Evolutionary conservation across 352 stramenopile species (phyloP).

Genomic region (Phytophthora hibernalis): DNA sequence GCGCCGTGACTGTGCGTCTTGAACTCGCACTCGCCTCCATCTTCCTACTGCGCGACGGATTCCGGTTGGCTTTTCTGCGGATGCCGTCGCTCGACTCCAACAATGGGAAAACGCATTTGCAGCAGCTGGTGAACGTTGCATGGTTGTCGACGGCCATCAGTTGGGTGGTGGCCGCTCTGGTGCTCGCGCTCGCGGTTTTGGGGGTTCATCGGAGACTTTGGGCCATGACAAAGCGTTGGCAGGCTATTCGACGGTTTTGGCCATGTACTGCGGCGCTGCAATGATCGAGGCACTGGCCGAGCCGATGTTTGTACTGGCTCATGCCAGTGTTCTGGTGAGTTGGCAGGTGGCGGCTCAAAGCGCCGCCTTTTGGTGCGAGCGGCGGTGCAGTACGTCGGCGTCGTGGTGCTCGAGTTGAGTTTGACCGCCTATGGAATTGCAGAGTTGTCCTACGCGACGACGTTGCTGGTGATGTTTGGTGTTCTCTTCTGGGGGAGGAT

Average conservation of each 20-base stretch:
- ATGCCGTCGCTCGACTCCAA: conserved; percentile 68
- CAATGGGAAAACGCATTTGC: conserved; percentile 37
- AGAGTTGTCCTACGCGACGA: conserved; percentile 76
- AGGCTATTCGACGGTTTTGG: conserved; percentile 65
- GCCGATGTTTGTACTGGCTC: conserved; percentile 82
- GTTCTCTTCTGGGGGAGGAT: conserved; percentile 66
- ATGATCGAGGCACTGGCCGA: conserved; percentile 84
- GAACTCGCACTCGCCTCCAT: conserved; percentile 90
- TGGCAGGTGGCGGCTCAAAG: conserved; percentile 84
- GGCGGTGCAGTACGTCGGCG: conserved; percentile 71
- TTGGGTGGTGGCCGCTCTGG: conserved; percentile 50
- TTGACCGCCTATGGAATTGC: conserved; percentile 78
- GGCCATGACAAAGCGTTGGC: conserved; percentile 31
- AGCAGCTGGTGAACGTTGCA: conserved; percentile 77
- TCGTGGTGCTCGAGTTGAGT: conserved; percentile 67
- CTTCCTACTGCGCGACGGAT: conserved; percentile 91
- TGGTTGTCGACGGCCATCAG: conserved; percentile 79
- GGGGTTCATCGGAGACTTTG: neutral
- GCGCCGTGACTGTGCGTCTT: conserved; percentile 84
- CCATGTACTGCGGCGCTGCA: conserved; percentile 79
- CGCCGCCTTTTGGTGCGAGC: conserved; percentile 77
- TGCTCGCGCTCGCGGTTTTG: conserved; percentile 38
- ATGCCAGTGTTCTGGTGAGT: conserved; percentile 83
- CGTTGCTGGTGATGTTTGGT: conserved; percentile 64
- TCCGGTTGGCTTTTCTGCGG: conserved; percentile 87